Evolutionary conservation across 2,329 filamentous ascomycete species (phyloP).

Genomic region (Lasiodiplodia sp.): DNA sequence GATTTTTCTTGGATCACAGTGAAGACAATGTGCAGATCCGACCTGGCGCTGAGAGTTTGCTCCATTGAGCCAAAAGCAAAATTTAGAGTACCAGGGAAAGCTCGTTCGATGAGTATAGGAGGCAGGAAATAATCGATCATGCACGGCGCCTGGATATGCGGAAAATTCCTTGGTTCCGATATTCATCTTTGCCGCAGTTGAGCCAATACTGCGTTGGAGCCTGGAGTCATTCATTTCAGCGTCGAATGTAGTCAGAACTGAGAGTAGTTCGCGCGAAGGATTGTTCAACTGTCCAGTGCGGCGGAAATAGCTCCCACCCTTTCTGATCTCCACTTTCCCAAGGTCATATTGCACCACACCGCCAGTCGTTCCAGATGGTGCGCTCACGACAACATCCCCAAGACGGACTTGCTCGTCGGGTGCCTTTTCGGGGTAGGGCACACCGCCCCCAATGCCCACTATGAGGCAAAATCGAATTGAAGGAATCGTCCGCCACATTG

Average conservation of each 20-base stretch:
- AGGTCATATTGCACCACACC: background rate
- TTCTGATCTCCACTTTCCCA: background rate
- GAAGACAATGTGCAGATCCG: too few relatives aligned
- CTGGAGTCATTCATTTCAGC: background rate
- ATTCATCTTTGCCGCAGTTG: too few relatives aligned
- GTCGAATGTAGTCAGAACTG: background rate
- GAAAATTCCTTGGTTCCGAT: rapidly evolving
- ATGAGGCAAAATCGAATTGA: background rate
- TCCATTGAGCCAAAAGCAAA: too few relatives aligned
- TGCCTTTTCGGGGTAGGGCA: background rate
- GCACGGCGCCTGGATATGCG: too few relatives aligned
- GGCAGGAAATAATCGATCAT: too few relatives aligned
- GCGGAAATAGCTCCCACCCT: background rate
- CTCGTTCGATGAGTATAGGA: too few relatives aligned
- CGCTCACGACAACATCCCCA: background rate
- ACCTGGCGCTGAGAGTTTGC: too few relatives aligned
- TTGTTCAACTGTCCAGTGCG: background rate
- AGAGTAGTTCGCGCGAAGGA: background rate
- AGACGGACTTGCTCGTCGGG: background rate
- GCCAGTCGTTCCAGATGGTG: background rate
- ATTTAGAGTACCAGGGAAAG: too few relatives aligned
- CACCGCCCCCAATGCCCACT: background rate
- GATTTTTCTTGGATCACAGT: too few relatives aligned
- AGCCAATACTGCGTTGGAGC: too few relatives aligned
- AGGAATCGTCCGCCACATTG: background rate